Percentiles rank a stretch among this genome's conserved stretches.
Evolutionary conservation across 768 basidiomycete genomes (phyloP).

Genomic region (Arthromyces matolae): DNA sequence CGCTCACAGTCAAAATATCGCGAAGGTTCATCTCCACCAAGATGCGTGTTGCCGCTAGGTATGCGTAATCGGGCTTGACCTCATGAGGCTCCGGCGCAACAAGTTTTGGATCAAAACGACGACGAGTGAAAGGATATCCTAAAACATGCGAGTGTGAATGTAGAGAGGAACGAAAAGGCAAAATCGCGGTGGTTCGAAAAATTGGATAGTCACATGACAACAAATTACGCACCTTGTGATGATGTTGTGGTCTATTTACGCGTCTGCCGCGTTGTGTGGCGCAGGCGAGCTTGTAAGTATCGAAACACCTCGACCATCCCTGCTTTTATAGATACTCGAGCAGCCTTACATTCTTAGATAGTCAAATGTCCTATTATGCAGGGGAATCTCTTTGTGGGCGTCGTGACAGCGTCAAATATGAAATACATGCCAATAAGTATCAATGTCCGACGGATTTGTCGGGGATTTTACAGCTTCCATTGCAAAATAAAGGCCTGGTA

Average conservation of each 20-base stretch:
- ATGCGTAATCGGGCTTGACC: constrained; percentile 46
- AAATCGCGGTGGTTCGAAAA: too few species aligned
- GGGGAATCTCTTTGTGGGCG: too few species aligned
- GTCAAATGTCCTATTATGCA: too few species aligned
- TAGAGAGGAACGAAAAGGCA: background rate
- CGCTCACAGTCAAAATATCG: constrained; percentile 28
- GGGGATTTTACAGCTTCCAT: too few species aligned
- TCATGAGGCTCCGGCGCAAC: constrained; percentile 20
- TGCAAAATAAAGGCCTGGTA: too few species aligned
- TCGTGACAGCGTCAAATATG: too few species aligned
- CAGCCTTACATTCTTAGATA: too few species aligned
- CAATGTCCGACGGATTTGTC: too few species aligned
- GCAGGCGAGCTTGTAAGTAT: background rate
- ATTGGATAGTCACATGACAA: constrained; percentile 15
- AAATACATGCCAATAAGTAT: too few species aligned
- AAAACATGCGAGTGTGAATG: constrained; percentile 1
- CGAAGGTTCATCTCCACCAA: constrained; percentile 50
- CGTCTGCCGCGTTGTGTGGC: constrained; percentile 1
- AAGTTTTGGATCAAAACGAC: constrained; percentile 13
- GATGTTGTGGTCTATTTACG: background rate
- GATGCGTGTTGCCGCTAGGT: constrained; percentile 46
- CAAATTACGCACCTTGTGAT: constrained; percentile 9
- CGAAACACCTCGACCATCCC: background rate
- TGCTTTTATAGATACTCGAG: background rate
- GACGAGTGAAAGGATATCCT: constrained; percentile 14